These are phyloP conservation scores for Boletus rufocinnamomeus DNA, from an alignment of 768 basidiomycete species.

Conservation along the genomic window DNA sequence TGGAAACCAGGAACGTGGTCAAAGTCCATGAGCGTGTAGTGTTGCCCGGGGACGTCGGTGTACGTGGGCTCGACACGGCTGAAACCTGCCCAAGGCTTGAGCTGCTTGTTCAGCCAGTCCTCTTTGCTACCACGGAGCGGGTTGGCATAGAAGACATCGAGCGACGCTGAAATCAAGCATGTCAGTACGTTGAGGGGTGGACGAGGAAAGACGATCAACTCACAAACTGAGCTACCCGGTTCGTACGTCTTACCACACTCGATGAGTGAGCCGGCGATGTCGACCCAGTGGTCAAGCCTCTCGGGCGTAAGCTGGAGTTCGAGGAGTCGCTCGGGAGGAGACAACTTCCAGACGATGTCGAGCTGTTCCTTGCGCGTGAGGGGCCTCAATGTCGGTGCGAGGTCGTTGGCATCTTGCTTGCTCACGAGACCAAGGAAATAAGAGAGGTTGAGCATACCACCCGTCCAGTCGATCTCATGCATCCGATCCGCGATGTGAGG, in stretches of 20 bases:
- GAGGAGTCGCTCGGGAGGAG: slow-evolving; percentile 30
- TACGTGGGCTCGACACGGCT: slow-evolving; percentile 26
- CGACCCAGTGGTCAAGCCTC: slow-evolving; percentile 32
- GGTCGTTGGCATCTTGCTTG: slow-evolving; percentile 28
- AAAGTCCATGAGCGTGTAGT: slow-evolving; percentile 35
- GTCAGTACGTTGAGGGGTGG: neutral
- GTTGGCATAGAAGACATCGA: slow-evolving; percentile 33
- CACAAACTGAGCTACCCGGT: slow-evolving; percentile 29
- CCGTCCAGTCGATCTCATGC: slow-evolving; percentile 39
- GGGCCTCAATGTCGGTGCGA: slow-evolving; percentile 21
- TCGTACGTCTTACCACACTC: slow-evolving; percentile 34
- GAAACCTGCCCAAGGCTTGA: slow-evolving; percentile 30
- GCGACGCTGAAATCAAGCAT: slow-evolving; percentile 7
- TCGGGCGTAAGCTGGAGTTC: slow-evolving; percentile 32
- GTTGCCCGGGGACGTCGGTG: slow-evolving; percentile 32
- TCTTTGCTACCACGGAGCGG: slow-evolving; percentile 31
- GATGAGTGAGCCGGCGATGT: slow-evolving; percentile 34
- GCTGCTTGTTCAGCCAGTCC: slow-evolving; percentile 34
- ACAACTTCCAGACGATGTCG: slow-evolving; percentile 29
- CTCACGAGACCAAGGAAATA: slow-evolving; percentile 41
- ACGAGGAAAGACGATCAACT: slow-evolving; percentile 6
- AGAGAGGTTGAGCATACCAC: slow-evolving; percentile 39
- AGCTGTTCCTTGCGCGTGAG: slow-evolving; percentile 29
- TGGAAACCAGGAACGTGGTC: slow-evolving; percentile 34
- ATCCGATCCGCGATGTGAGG: slow-evolving; percentile 44